Conservation (phyloP, 495 filamentous ascomycete genomes). For the Cercophora sp. region DNA sequence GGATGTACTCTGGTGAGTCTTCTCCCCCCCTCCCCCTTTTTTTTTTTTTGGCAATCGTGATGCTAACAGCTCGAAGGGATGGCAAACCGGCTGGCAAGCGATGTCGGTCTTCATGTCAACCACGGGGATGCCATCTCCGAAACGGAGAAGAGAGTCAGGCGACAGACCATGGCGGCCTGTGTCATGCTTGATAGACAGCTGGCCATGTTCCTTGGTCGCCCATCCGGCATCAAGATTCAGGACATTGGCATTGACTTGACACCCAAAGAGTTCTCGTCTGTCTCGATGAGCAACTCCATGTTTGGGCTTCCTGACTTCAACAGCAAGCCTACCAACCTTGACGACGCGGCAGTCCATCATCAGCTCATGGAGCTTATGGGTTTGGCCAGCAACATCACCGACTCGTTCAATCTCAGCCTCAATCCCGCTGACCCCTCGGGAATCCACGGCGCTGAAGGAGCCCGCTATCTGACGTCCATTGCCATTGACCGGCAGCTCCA, state of each 20-base stretch:
- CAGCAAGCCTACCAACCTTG: slow-evolving; percentile 18
- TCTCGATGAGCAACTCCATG: slow-evolving; percentile 18
- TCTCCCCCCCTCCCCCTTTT: too few relatives aligned
- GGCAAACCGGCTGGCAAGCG: slow-evolving; percentile 47
- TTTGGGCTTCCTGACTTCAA: slow-evolving; percentile 2
- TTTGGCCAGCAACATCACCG: slow-evolving; percentile 47
- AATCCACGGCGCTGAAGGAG: slow-evolving; percentile 24
- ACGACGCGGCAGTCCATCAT: slow-evolving; percentile 42
- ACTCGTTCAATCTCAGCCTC: slow-evolving; percentile 27
- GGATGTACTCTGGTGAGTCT: slow-evolving; percentile 49
- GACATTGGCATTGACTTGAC: slow-evolving; percentile 46
- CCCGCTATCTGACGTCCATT: slow-evolving; percentile 40
- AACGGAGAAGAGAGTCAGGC: slow-evolving; percentile 39
- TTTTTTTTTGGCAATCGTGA: background rate
- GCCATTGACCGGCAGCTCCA: slow-evolving; percentile 47
- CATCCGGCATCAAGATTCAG: slow-evolving; percentile 47
- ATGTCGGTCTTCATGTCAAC: slow-evolving; percentile 49
- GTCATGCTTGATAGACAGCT: slow-evolving; percentile 51
- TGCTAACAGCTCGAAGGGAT: slow-evolving; percentile 28
- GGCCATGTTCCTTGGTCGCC: slow-evolving; percentile 48
- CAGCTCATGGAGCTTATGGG: slow-evolving; percentile 49
- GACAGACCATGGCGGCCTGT: slow-evolving; percentile 46
- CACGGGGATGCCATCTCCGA: slow-evolving; percentile 33
- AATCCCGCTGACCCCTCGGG: slow-evolving; percentile 20
- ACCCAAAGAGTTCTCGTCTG: slow-evolving; percentile 26